phyloP scores from a whole-genome alignment of 768 basidiomycete genomes.

The Rubroboletus pulcherrimus region DNA sequence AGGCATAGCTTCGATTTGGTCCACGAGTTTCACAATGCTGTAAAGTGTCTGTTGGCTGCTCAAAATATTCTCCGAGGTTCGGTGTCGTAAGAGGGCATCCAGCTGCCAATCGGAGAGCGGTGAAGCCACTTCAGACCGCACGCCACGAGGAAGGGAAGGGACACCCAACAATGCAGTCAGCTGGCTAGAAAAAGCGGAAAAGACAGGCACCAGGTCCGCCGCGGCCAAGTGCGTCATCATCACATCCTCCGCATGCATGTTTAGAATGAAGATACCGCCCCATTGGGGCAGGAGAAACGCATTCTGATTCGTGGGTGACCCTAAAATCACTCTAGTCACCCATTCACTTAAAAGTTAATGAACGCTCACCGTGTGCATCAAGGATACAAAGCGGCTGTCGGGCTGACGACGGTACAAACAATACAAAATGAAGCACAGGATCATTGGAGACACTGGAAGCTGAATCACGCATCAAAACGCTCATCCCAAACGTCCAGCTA shows the following conservation, averaged over 20 bases:
- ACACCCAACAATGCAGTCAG: conserved; percentile 80
- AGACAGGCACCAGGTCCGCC: conserved; percentile 46
- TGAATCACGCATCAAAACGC: conserved; percentile 29
- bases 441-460: conserved; percentile 92
- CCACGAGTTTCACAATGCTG: conserved; percentile 81
- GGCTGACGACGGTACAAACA: conserved; percentile 76
- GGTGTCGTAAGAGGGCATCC: conserved; percentile 67
- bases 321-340: conserved; percentile 33
- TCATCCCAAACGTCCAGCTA: not conserved
- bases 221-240: conserved; percentile 32
- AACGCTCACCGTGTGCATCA: conserved; percentile 44
- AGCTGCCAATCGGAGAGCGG: conserved; percentile 72
- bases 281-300: conserved; percentile 92
- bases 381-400: conserved; percentile 70
- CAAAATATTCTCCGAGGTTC: conserved; percentile 64
- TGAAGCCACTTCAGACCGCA: conserved; percentile 31
- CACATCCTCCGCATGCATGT: conserved; percentile 40
- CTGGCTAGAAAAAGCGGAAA: conserved; percentile 66
- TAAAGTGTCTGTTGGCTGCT: conserved; percentile 69
- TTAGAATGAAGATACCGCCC: conserved; percentile 83
- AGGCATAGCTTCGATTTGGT: conserved; percentile 90
- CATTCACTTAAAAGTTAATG: conserved; percentile 2
- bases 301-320: conserved; percentile 43
- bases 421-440: conserved; percentile 87
- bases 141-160: conserved; percentile 50